Evolutionary conservation across 495 filamentous ascomycete species (phyloP), one percentile per base, ranked within the genome.

Genomic region (Aspergillus ellipticus): DNA sequence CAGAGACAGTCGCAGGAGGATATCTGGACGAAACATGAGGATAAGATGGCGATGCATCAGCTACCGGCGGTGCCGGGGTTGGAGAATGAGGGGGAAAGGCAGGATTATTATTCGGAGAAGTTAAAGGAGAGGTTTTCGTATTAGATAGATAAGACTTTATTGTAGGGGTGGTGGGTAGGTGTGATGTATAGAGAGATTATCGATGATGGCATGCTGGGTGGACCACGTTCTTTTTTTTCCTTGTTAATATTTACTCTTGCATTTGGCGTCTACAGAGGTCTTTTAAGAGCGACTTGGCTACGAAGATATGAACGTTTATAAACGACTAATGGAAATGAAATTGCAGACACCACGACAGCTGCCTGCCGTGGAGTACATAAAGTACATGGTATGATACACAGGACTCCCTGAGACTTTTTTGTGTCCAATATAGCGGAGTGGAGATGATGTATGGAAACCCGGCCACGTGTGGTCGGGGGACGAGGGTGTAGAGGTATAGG

Each of bases 1-100:
- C 53, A 60, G 17, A 59, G 43, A 33, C 55, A 69, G 22, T 31
- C 61, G 19, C 67, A 72, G 17, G 68, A 73, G 1, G 72, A 74
- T 54, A 69, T 74, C 45, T 74, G 72, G 72, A 56, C 64, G 42
- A 50, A 66, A 41, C 64, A 74, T 50, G 61, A 59, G 33, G 60
- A 65, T 26, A 41, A 55, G 19, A 37, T 52, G 49, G 51, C 50
- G 16, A 29, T 42, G 22, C n/a, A n/a, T n/a, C n/a, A n/a, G n/a
- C n/a, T n/a, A n/a, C n/a, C n/a, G n/a, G 43, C 62, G 19, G 39
- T 64, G 16, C 62, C 58, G 26, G 47, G 54, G 29, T 42, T 42
- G 35, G 46, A 33, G 22, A 13, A 20, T 28, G 17, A 26, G 51
- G 51, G 16, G 17, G 41, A 33, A 11, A 35, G 35, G 51, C 13